Evolutionary conservation across 2,329 filamentous ascomycete species (phyloP), one percentile per base, ranked within the genome.

Genomic region (Claviceps arundinis): DNA sequence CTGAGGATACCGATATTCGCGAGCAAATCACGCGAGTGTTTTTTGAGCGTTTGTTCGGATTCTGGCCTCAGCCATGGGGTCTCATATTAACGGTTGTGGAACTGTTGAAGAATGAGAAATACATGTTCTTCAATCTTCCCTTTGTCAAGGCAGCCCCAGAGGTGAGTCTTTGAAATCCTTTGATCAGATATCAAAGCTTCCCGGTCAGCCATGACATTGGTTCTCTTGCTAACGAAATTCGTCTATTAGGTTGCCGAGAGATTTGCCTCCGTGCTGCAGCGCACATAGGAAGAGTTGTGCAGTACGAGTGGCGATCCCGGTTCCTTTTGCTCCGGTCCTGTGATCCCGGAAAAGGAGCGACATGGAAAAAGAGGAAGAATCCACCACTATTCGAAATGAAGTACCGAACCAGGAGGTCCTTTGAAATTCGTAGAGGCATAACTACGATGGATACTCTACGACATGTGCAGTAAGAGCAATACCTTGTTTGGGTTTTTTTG

Each of bases 61-160:
- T 88, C 66, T 89, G 90, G 71, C 91, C 91, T 50, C 91, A 97
- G 65, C 91, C 94, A 17, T 97, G 91, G 91, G 94, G 94, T 13
- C 73, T 98, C 44, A 84, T 96, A 65, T 84, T 90, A 56, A 91
- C 89, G 38, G 78, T 95, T 55, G 73, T 93, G 56, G 93, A 97
- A 71, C 77, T 98, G 53, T 76, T 95, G 59, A 94, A 95, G 74
- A 96, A 95, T 65, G 84, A 87, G 51, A 87, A 83, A 64, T 94
- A 91, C 68, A 82, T 82, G 63, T 95, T 98, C 74, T 97, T 94
- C 73, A 87, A 93, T 49, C 76, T 95, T 58, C 87, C 88, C 26
- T 96, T 95, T 62, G 87, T 97, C 69, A 94, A 95, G 73, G 80
- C 84, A 58, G 81, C 85, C 59, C 89, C 89, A 58, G 89, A 96